Conservation (phyloP, 108 stramenopile species). For the Mediolabrus comicus region DNA sequence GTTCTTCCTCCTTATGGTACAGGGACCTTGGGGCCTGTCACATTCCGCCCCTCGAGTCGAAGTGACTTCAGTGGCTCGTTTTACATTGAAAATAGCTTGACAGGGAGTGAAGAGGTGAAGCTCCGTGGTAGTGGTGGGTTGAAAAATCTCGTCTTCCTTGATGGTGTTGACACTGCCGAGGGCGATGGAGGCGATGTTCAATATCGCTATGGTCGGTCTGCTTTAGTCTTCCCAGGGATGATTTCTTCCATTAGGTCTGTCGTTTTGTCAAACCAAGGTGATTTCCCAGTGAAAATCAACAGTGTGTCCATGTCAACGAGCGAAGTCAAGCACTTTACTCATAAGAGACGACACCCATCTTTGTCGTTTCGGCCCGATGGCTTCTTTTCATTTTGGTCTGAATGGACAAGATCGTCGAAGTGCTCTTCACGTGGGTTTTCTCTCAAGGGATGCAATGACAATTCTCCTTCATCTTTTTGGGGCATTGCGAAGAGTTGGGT, state of each 20-base stretch:
- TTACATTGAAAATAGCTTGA: constrained; percentile 79
- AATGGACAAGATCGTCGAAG: not conserved
- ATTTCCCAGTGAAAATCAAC: constrained; percentile 42
- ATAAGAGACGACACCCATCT: constrained; percentile 22
- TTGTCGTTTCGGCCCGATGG: constrained; percentile 1
- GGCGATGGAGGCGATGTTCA: constrained; percentile 64
- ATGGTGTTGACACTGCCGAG: constrained; percentile 29
- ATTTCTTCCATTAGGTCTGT: constrained; percentile 59
- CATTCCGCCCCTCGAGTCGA: constrained; percentile 76
- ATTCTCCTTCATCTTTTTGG: constrained; percentile 8
- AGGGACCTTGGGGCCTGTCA: constrained; percentile 71
- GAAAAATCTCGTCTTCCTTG: constrained; percentile 71
- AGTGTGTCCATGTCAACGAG: constrained; percentile 47
- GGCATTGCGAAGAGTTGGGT: not conserved
- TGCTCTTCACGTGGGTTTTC: constrained; percentile 51
- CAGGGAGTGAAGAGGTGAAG: constrained; percentile 72
- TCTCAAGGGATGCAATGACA: constrained; percentile 41
- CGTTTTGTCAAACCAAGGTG: constrained; percentile 67
- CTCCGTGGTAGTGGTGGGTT: constrained; percentile 59
- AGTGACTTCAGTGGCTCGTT: constrained; percentile 58
- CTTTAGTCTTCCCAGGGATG: constrained; percentile 57
- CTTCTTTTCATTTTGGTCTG: not conserved
- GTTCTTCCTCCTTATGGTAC: constrained; percentile 70
- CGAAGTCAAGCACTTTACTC: constrained; percentile 39
- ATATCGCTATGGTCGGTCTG: constrained; percentile 61